A percentile compares a stretch with the other conserved stretches of the same genome.
Evolutionary conservation across 192 early-diverging fungal genomes (phyloP).

Genomic region (Backusella macrospora): DNA sequence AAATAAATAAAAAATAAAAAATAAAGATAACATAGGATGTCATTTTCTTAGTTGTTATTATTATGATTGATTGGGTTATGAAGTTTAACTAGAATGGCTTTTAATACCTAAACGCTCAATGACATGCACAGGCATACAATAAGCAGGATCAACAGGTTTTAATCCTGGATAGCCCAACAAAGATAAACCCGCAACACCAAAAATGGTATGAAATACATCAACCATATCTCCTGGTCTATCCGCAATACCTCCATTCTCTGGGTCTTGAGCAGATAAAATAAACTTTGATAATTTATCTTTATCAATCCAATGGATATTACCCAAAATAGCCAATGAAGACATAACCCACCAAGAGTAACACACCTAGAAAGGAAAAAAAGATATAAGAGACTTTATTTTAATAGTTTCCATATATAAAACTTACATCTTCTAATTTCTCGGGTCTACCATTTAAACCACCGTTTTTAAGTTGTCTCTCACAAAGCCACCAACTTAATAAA

Average conservation of each 20-base stretch:
- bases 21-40: no score
- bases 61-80: not conserved
- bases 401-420: constrained; percentile 10
- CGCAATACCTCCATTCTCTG: constrained; percentile 87
- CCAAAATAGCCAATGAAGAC: constrained; percentile 83
- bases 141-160: constrained; percentile 84
- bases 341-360: constrained; percentile 99
- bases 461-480: constrained; percentile 87
- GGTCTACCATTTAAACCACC: constrained; percentile 97
- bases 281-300: constrained; percentile 71
- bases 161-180: constrained; percentile 80
- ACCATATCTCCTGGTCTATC: constrained; percentile 90
- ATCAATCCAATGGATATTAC: constrained; percentile 86
- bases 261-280: constrained; percentile 84
- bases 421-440: constrained; percentile 93
- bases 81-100: not conserved
- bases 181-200: constrained; percentile 91
- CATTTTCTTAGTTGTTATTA: no score
- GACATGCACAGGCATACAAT: constrained; percentile 79
- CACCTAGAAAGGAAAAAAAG: constrained; percentile 47
- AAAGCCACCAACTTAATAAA: constrained; percentile 89
- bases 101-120: constrained; percentile 42
- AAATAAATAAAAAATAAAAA: not conserved
- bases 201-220: constrained; percentile 97
- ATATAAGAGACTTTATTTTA: not conserved